Base-by-base conservation (phyloP, 2,329 filamentous ascomycete genomes). In the Aaosphaeria arxii region DNA sequence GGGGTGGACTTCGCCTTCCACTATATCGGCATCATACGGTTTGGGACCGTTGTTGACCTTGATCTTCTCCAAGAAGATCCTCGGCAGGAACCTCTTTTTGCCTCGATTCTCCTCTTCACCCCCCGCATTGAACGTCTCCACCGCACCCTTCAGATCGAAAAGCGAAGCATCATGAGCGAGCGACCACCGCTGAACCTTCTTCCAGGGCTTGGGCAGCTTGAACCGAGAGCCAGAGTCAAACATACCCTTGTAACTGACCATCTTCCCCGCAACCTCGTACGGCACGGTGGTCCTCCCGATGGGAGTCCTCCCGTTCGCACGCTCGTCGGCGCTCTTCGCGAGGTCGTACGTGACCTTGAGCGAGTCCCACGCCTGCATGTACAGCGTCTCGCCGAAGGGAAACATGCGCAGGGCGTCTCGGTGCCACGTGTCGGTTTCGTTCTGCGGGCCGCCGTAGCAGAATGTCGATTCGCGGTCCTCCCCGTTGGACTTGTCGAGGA, bases 151-250 rank as follows among this genome's bases (percentile, higher is more conserved):
- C 6, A 59, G 47, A 30, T 31, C 24, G 17, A n/a, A 13, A 31
- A 39, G 33, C 24, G 7, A 9, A 40, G 32, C 24, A 29, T 29
- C 17, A 30, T 40, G 4, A 42, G 40, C n/a, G 17, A 24, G 17
- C 17, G 17, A 24, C 17, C 17, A 24, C 17, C 17, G 17, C 17
- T 38, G 7, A 30, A 30, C 3, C 11, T 32, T 29, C 17, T 24
- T 17, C 38, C 45, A 17, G 11, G 33, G 6, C 11, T 47, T 39
- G n/a, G 64, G 61, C 9, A 66, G 52, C 50, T 57, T 62, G 53
- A 63, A 66, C 5, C 55, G 55, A 3, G 63, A 66, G 2, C 64
- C 64, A 39, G 61, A 63, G 11, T 68, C 63, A 42, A 49, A 63
- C 13, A 40, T 44, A n/a, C 32, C 29, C 6, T 56, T 43, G 4